Conservation (phyloP, 495 filamentous ascomycete species). For the Friedmanniomyces endolithicus region DNA sequence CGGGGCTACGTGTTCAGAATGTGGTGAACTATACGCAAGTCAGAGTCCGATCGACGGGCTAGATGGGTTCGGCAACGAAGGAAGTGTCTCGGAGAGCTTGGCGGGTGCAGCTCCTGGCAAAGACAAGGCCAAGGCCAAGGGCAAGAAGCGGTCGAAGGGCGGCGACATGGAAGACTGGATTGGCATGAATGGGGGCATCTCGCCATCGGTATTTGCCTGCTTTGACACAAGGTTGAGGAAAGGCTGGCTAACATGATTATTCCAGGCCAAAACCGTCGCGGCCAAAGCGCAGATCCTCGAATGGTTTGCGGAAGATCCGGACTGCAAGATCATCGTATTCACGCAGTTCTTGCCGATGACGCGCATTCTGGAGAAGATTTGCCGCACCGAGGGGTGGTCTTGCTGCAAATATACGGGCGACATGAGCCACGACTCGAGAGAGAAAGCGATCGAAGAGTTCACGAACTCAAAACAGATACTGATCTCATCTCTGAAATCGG, state of each 20-base stretch:
- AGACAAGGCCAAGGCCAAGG: not conserved
- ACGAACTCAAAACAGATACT: constrained; percentile 21
- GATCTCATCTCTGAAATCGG: constrained; percentile 28
- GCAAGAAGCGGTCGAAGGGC: constrained; percentile 6
- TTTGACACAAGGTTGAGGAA: too few species aligned
- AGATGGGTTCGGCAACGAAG: not conserved
- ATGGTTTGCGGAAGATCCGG: constrained; percentile 26
- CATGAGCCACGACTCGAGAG: constrained; percentile 21
- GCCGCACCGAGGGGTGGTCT: constrained; percentile 23
- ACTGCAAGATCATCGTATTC: constrained; percentile 33
- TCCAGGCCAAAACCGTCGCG: constrained; percentile 31
- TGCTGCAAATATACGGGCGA: constrained; percentile 24
- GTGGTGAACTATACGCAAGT: constrained; percentile 8
- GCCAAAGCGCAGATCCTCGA: constrained; percentile 29
- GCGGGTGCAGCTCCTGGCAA: not conserved
- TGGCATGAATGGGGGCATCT: constrained; percentile 21
- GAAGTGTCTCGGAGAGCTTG: not conserved
- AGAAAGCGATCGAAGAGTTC: constrained; percentile 25
- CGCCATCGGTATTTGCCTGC: too few species aligned
- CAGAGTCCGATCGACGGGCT: constrained; percentile 10
- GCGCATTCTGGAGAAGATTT: constrained; percentile 25
- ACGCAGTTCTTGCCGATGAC: constrained; percentile 25
- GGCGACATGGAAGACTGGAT: constrained; percentile 26
- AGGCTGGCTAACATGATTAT: too few species aligned
- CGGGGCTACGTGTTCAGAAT: constrained; percentile 17